Percentiles rank a stretch among this genome's conserved stretches.
phyloP scores from a whole-genome alignment of 2,329 filamentous ascomycete genomes.

The Ceratocystis smalleyi region DNA sequence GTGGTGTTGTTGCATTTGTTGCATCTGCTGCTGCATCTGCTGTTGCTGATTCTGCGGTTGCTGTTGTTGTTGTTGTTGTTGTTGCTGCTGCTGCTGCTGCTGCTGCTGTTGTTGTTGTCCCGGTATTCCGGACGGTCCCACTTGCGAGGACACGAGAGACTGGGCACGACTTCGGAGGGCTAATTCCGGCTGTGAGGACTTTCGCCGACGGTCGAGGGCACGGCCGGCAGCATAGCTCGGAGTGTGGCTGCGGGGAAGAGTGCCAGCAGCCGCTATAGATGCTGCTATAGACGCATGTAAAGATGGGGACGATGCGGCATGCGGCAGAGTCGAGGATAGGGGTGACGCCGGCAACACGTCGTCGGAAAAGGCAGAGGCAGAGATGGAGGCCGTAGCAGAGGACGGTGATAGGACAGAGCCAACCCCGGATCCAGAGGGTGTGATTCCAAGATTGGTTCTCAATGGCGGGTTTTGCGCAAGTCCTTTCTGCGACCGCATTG shows the following conservation, averaged over 20 bases:
- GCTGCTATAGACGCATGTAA: slow-evolving; percentile 16
- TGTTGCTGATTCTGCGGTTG: background rate
- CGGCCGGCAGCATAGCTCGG: slow-evolving; percentile 45
- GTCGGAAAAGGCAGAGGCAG: slow-evolving; percentile 4
- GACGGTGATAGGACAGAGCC: slow-evolving; percentile 3
- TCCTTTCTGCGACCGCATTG: slow-evolving; percentile 12
- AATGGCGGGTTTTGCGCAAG: background rate
- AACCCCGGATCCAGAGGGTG: background rate
- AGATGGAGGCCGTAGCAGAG: background rate
- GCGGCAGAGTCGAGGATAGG: background rate
- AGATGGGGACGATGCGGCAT: slow-evolving; percentile 5
- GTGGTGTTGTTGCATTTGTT: slow-evolving; percentile 30
- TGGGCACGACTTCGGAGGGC: slow-evolving; percentile 41
- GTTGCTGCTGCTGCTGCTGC: slow-evolving; percentile 20
- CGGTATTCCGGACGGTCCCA: slow-evolving; percentile 24
- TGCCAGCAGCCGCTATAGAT: slow-evolving; percentile 26
- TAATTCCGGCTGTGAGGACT: slow-evolving; percentile 36
- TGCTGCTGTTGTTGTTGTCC: slow-evolving; percentile 32
- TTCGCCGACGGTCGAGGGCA: slow-evolving; percentile 37
- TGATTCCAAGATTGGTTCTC: background rate
- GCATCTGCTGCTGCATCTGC: slow-evolving; percentile 17
- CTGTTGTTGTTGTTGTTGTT: slow-evolving; percentile 17
- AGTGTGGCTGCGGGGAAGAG: slow-evolving; percentile 41
- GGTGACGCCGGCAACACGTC: background rate
- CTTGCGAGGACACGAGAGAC: slow-evolving; percentile 24